Evolutionary conservation across 345 rosid species (phyloP), one percentile per base, ranked within the genome.

Genomic region (Erodium maritimum): DNA sequence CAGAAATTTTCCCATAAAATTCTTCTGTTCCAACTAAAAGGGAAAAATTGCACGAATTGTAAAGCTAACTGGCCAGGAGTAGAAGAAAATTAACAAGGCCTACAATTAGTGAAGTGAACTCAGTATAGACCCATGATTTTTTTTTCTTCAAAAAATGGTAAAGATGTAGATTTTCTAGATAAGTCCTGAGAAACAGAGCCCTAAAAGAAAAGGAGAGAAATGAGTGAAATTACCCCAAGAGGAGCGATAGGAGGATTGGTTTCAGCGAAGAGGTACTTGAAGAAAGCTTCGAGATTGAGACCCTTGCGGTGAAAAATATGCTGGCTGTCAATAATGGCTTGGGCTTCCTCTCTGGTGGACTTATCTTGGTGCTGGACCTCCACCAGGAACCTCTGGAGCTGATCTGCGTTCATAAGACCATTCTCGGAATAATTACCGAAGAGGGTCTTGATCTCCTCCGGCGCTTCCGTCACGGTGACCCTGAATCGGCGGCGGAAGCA

Each of bases 401-500:
- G 71, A 6, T 81, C 80, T 0, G 67, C 17, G 20, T 57, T 42
- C 83, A 84, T 84, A 59, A 22, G 55, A 42, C 76, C 83, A 33
- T 63, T 67, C 33, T 57, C 69, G 8, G 90, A 72, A 72, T 66
- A 79, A 5, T 8, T 3, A 2, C 58, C n/a, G 55, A 81, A 81
- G n/a, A 71, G 67, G 46, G 17, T 2, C 63, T 61, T 67, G 50
- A 84, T 64, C 11, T 69, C 81, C 20, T 23, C 50, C 23, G 90
- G 85, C 46, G 80, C 77, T 62, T 72, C 83, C 5, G 69, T 59
- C 13, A 23, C 66, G 21, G 73, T 65, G 50, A 62, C 56, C 71
- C 73, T 64, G 74, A 81, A 84, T 62, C 67, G 69, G 69, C 85
- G 73, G 70, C 74, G 72, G 73, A 77, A 79, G 68, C 84, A 75